phyloP scores from a whole-genome alignment of 345 rosid species.

The Geranium brycei region DNA sequence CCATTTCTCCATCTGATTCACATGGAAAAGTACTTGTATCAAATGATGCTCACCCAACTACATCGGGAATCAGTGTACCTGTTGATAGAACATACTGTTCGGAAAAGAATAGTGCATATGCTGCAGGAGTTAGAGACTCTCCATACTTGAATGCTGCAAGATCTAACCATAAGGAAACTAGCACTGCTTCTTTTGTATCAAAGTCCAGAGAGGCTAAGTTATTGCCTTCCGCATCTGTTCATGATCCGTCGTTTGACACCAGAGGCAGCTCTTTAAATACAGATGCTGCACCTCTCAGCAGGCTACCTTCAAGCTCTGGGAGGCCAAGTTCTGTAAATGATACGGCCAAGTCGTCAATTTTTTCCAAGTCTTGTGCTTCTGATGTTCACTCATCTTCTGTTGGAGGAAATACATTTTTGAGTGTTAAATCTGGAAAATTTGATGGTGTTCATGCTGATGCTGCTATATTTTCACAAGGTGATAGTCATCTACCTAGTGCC shows the following conservation, averaged over 20 bases:
- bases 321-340: slow-evolving; percentile 23
- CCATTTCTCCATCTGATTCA: slow-evolving; percentile 8
- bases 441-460: slow-evolving; percentile 21
- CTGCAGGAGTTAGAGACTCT: slow-evolving; percentile 11
- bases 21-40: neutral
- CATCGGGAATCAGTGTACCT: neutral
- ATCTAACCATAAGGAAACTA: slow-evolving; percentile 1
- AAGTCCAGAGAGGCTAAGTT: slow-evolving; percentile 18
- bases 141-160: slow-evolving; percentile 16
- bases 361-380: slow-evolving; percentile 10
- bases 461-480: slow-evolving; percentile 15
- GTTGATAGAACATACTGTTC: slow-evolving; percentile 12
- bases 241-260: slow-evolving; percentile 7
- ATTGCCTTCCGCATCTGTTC: slow-evolving; percentile 16
- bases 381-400: slow-evolving; percentile 20
- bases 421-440: slow-evolving; percentile 22
- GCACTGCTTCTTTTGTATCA: slow-evolving; percentile 6
- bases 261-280: slow-evolving; percentile 4
- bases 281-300: slow-evolving; percentile 9
- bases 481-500: slow-evolving; percentile 25
- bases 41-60: slow-evolving; percentile 17
- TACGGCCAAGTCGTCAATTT: slow-evolving; percentile 4
- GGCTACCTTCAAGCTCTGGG: slow-evolving; percentile 11
- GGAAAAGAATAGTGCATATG: slow-evolving; percentile 14
- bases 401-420: slow-evolving; percentile 21